These are phyloP conservation scores for Termitomyces sp. DNA, from an alignment of 768 basidiomycete species.

Conservation along the genomic window DNA sequence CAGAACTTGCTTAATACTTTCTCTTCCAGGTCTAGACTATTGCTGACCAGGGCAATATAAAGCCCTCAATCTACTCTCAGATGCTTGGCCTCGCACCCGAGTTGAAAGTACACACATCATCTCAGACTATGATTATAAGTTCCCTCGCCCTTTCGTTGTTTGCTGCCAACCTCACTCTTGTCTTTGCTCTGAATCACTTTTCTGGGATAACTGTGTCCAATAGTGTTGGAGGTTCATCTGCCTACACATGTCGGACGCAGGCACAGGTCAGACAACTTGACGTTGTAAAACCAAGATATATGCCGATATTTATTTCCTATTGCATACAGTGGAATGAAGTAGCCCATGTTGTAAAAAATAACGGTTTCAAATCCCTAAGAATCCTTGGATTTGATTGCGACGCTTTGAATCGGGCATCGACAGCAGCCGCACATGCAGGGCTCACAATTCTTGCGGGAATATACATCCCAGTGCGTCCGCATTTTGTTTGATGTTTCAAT, in stretches of 20 bases:
- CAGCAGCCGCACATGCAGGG: conserved; percentile 23
- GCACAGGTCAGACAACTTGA: conserved; percentile 18
- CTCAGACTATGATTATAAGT: neutral
- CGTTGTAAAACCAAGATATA: neutral
- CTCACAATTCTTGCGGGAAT: conserved; percentile 29
- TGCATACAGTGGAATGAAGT: conserved; percentile 25
- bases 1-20: neutral
- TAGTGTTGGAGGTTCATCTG: conserved; percentile 16
- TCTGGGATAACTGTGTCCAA: conserved; percentile 26
- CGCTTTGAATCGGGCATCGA: conserved; percentile 26
- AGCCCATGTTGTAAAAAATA: conserved; percentile 19
- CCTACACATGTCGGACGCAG: conserved; percentile 29
- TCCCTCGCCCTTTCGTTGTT: neutral
- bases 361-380: conserved; percentile 27
- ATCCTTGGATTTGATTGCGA: conserved; percentile 31
- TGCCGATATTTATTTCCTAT: neutral
- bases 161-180: neutral
- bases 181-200: conserved; percentile 24
- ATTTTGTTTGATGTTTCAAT: neutral
- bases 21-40: neutral
- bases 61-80: neutral
- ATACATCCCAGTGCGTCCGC: conserved; percentile 20
- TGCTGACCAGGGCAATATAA: neutral
- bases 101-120: neutral
- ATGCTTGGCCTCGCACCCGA: neutral